phyloP scores from a whole-genome alignment of 108 stramenopile species.

The Phaeodactylum tricornutum region DNA sequence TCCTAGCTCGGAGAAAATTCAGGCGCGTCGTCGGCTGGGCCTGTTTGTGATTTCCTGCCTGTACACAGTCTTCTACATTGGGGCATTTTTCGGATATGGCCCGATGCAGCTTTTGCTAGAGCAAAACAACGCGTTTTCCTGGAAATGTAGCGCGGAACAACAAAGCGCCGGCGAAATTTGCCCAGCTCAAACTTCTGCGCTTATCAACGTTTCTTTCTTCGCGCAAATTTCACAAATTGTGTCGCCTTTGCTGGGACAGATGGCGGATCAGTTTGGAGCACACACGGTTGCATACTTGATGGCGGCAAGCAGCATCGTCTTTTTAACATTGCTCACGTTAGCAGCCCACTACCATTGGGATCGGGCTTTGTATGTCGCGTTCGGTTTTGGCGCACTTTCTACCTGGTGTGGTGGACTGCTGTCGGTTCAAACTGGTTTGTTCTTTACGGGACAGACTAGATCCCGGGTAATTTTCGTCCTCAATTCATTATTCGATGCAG shows the following conservation, averaged over 20 bases:
- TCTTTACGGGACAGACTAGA: neutral
- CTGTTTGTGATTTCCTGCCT: constrained; percentile 8
- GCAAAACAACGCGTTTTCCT: constrained; percentile 18
- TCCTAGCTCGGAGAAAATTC: no score
- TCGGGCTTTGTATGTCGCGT: constrained; percentile 4
- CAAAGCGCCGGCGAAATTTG: constrained; percentile 10
- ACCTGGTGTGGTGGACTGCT: constrained; percentile 5
- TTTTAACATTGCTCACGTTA: no score
- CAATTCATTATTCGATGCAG: constrained; percentile 36
- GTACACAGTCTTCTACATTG: constrained; percentile 23
- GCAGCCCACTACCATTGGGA: no score
- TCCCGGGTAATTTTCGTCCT: constrained; percentile 23
- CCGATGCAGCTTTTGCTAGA: constrained; percentile 39
- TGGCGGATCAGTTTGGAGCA: constrained; percentile 16
- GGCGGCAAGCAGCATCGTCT: no score
- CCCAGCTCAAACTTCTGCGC: constrained; percentile 18
- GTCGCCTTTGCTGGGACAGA: constrained; percentile 14
- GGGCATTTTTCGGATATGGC: constrained; percentile 38
- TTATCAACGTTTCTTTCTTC: constrained; percentile 19
- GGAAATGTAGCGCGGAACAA: constrained; percentile 6
- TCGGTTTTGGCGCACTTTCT: neutral
- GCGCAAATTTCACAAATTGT: constrained; percentile 10
- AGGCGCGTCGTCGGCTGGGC: constrained; percentile 1
- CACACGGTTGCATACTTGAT: no score
- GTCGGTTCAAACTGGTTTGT: constrained; percentile 2